Evolutionary conservation across 441 rosid species (phyloP), one percentile per base, ranked within the genome.

Genomic region (Adansonia gregorii): DNA sequence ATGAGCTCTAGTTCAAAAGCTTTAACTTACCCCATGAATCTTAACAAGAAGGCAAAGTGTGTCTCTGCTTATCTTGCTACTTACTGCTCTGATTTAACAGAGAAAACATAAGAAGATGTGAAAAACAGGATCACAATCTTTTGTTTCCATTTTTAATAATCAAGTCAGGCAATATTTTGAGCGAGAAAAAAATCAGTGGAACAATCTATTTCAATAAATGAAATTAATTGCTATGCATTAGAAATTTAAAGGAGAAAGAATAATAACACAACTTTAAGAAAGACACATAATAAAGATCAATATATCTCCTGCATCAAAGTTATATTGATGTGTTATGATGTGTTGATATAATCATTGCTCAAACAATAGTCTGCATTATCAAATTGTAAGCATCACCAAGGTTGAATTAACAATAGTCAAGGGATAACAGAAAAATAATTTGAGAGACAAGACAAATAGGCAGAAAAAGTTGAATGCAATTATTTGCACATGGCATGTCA

Each of bases 21-120:
- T 72, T 65, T 71, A 72, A 83, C 92, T 88, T 85, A 92, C 94
- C 92, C 80, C 85, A 8, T 88, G 82, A 70, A 92, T 90, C 81
- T 83, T 88, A 71, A 89, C 68, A 73, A 92, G 97, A 81, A 92
- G 93, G 84, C 93, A 89, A 73, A 92, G 91, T 0, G 87, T 92
- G 81, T 87, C 90, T 81, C 82, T 85, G 82, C 86, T 89, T 77
- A 92, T 54, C 85, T 90, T 92, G 81, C 86, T 79, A 83, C 93
- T 92, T 84, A 90, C 92, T 72, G 97, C 92, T 78, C 97, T 92
- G 89, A 82, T 81, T 82, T 48, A 74, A 56, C 69, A 66, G 48
- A 64, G 39, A 64, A 64, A 64, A 39, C 45, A 41, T 41, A 41
- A 63, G 6, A 64, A 39, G 68, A 64, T 64, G 46, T 64, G 59